Percentiles rank a stretch among this genome's conserved stretches.
phyloP scores from a whole-genome alignment of 352 stramenopile genomes.

The Phytophthora chlamydospora region DNA sequence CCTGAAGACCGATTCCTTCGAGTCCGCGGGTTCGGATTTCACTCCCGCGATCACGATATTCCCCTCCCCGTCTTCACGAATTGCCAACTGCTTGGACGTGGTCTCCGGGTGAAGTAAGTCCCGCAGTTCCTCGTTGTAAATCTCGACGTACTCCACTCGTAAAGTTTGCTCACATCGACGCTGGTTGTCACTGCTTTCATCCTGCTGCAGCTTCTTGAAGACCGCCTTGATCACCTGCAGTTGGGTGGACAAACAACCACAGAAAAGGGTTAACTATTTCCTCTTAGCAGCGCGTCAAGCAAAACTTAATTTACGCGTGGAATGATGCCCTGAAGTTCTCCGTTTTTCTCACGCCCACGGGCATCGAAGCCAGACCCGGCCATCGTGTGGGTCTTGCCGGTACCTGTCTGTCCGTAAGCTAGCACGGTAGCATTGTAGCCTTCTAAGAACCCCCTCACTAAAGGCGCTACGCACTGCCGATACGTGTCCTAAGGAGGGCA shows the following conservation, averaged over 20 bases:
- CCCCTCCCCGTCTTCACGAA: constrained; percentile 80
- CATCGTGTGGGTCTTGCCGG: constrained; percentile 97
- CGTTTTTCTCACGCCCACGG: constrained; percentile 56
- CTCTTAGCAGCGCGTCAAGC: constrained; percentile 9
- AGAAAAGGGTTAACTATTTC: constrained; percentile 6
- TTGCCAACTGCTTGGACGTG: constrained; percentile 75
- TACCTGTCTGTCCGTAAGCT: constrained; percentile 89
- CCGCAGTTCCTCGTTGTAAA: constrained; percentile 98
- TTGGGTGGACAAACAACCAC: not conserved
- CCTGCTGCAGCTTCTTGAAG: constrained; percentile 65
- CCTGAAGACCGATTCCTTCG: constrained; percentile 80
- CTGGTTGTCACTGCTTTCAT: constrained; percentile 41
- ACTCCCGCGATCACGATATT: constrained; percentile 85
- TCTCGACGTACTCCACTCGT: constrained; percentile 96
- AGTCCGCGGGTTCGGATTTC: constrained; percentile 79
- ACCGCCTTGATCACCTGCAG: constrained; percentile 69
- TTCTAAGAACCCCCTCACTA: constrained; percentile 83
- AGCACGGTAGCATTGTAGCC: constrained; percentile 87
- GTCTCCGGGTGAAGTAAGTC: constrained; percentile 93
- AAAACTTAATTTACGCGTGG: constrained; percentile 55
- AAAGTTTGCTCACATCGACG: constrained; percentile 80
- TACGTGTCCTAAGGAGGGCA: constrained; percentile 63
- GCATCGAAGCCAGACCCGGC: constrained; percentile 61
- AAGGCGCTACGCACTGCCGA: constrained; percentile 57
- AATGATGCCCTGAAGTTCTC: constrained; percentile 83